Evolutionary conservation across 129 eudicot species (phyloP).

Genomic region (Scalesia atractyloides): DNA sequence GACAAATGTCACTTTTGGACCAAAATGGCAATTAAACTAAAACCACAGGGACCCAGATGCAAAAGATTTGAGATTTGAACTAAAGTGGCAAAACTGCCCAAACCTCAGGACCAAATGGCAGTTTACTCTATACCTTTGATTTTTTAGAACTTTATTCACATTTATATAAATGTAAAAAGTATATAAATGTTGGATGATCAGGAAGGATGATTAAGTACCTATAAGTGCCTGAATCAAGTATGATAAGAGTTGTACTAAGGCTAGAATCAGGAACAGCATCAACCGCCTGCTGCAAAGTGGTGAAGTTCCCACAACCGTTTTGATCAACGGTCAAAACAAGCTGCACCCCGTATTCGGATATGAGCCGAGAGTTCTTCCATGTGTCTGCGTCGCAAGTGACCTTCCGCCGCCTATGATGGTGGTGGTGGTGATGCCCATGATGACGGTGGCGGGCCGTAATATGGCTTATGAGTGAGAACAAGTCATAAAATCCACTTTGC

Average conservation of each 20-base stretch:
- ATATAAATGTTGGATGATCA: neutral
- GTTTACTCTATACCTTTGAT: too few relatives aligned
- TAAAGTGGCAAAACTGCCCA: too few relatives aligned
- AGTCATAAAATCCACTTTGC: slow-evolving; percentile 35
- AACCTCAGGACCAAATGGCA: too few relatives aligned
- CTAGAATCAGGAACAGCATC: slow-evolving; percentile 77
- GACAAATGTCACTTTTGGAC: too few relatives aligned
- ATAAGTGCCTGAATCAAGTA: slow-evolving; percentile 74
- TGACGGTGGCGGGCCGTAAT: slow-evolving; percentile 4
- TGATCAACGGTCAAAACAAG: slow-evolving; percentile 61
- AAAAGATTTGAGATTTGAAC: too few relatives aligned
- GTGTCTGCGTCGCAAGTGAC: slow-evolving; percentile 37
- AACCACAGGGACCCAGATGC: too few relatives aligned
- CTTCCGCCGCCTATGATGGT: slow-evolving; percentile 24
- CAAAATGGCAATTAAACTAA: too few relatives aligned
- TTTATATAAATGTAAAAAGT: neutral
- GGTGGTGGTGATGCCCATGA: slow-evolving; percentile 43
- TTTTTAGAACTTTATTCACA: neutral
- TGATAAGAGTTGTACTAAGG: slow-evolving; percentile 52
- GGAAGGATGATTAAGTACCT: slow-evolving; percentile 40
- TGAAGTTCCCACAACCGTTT: slow-evolving; percentile 80
- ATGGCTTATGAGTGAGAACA: slow-evolving; percentile 22
- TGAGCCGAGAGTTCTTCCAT: slow-evolving; percentile 71
- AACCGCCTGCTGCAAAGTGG: slow-evolving; percentile 76
- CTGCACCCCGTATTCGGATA: slow-evolving; percentile 44